Evolutionary conservation across 2,329 filamentous ascomycete genomes (phyloP).

Genomic region (Seiridium cupressi): DNA sequence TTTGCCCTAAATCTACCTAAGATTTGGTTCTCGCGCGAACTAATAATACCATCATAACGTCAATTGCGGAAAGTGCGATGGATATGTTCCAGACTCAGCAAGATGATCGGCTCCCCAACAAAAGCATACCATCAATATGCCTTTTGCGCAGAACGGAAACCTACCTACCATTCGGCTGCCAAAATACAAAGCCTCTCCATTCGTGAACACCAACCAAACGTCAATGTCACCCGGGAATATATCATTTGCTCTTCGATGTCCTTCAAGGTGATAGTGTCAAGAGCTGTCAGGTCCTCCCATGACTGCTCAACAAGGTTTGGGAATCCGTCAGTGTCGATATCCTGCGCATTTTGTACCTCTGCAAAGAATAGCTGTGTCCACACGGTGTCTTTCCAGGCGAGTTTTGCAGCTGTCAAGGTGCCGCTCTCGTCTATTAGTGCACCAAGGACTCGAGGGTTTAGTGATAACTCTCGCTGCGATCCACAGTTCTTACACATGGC

Average conservation of each 20-base stretch:
- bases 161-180: constrained; percentile 37
- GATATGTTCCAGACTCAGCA: too few relatives aligned
- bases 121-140: too few relatives aligned
- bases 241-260: constrained; percentile 49
- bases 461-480: constrained; percentile 21
- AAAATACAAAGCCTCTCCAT: constrained; percentile 38
- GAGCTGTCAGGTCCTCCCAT: constrained; percentile 34
- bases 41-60: too few relatives aligned
- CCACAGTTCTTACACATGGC: constrained; percentile 38
- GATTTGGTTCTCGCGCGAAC: too few relatives aligned
- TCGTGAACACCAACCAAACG: constrained; percentile 51
- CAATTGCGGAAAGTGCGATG: too few relatives aligned
- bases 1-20: too few relatives aligned
- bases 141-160: not conserved
- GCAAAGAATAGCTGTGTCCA: constrained; percentile 42
- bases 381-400: constrained; percentile 50
- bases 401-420: constrained; percentile 45
- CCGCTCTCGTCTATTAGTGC: constrained; percentile 54
- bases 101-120: too few relatives aligned
- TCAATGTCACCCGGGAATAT: constrained; percentile 50
- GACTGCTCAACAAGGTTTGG: constrained; percentile 42
- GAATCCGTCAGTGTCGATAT: not conserved
- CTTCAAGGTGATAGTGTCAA: constrained; percentile 37
- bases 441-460: constrained; percentile 41
- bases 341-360: not conserved